These are phyloP conservation scores for Papiliotrema fonsecae DNA, from an alignment of 1,284 basidiomycete species.

Conservation along the genomic window DNA sequence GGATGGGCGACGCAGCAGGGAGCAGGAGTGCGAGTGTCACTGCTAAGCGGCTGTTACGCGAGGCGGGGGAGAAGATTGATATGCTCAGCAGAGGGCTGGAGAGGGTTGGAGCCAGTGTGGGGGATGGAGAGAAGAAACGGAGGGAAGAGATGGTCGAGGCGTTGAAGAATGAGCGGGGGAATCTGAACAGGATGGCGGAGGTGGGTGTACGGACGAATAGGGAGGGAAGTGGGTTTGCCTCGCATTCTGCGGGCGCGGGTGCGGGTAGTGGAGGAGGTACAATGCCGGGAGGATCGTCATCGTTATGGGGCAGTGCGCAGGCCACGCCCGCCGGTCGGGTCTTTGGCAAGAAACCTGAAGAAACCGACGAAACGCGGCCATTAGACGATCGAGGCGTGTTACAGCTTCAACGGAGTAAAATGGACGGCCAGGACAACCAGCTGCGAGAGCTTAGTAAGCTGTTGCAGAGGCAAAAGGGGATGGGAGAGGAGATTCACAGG, in stretches of 20 bases:
- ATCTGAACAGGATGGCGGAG: conserved; percentile 42
- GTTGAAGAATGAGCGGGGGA: conserved; percentile 74
- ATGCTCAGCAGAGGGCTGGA: conserved; percentile 66
- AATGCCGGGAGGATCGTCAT: conserved; percentile 2
- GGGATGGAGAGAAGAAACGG: conserved; percentile 74
- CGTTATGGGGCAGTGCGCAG: neutral
- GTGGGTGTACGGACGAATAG: conserved; percentile 32
- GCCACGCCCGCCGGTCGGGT: conserved; percentile 53
- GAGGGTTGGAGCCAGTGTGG: conserved; percentile 50
- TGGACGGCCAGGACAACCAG: conserved; percentile 78
- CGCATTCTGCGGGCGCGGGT: neutral
- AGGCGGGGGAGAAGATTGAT: conserved; percentile 63
- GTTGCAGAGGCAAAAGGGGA: conserved; percentile 74
- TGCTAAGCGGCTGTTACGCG: conserved; percentile 76
- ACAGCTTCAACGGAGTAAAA: conserved; percentile 70
- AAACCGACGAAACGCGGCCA: conserved; percentile 79
- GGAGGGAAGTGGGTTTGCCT: neutral
- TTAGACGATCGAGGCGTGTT: conserved; percentile 77
- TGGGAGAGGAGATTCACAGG: conserved; percentile 79
- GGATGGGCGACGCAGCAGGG: conserved; percentile 64
- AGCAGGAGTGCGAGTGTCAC: conserved; percentile 76
- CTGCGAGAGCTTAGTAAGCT: conserved; percentile 73
- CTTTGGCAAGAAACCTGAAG: conserved; percentile 63
- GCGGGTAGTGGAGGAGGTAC: neutral
- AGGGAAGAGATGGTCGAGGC: conserved; percentile 76